Evolutionary conservation across 129 eudicot genomes (phyloP).

Genomic region (Artemisia tridentata): DNA sequence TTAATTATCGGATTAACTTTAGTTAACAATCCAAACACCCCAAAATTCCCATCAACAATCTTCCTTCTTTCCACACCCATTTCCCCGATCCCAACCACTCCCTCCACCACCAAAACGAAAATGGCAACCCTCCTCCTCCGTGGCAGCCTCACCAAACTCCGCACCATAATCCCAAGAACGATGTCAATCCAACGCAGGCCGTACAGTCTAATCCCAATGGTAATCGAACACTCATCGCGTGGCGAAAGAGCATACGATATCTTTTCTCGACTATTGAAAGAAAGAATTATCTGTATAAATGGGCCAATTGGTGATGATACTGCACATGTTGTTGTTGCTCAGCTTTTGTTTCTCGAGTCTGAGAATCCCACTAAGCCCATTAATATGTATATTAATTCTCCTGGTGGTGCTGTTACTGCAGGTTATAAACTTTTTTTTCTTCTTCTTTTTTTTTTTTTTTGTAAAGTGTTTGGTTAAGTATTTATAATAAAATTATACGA

Average conservation of each 20-base stretch:
- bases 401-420: conserved; percentile 92
- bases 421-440: conserved; percentile 44
- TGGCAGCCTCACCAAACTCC: conserved; percentile 34
- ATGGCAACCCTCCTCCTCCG: conserved; percentile 31
- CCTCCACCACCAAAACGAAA: background rate
- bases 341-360: conserved; percentile 86
- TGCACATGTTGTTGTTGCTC: conserved; percentile 89
- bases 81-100: conserved; percentile 17
- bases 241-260: conserved; percentile 97
- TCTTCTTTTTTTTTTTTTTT: background rate
- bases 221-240: conserved; percentile 85
- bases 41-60: too few relatives aligned
- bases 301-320: conserved; percentile 86
- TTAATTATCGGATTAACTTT: too few relatives aligned
- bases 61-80: too few relatives aligned
- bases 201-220: conserved; percentile 86
- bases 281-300: conserved; percentile 78
- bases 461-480: too few relatives aligned
- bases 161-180: conserved; percentile 13
- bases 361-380: conserved; percentile 95
- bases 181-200: conserved; percentile 26
- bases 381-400: conserved; percentile 84
- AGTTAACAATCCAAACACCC: too few relatives aligned
- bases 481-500: too few relatives aligned
- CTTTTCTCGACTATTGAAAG: conserved; percentile 83